Evolutionary conservation across 2,329 filamentous ascomycete genomes (phyloP), one percentile per base, ranked within the genome.

Genomic region (Diaporthe amygdali): DNA sequence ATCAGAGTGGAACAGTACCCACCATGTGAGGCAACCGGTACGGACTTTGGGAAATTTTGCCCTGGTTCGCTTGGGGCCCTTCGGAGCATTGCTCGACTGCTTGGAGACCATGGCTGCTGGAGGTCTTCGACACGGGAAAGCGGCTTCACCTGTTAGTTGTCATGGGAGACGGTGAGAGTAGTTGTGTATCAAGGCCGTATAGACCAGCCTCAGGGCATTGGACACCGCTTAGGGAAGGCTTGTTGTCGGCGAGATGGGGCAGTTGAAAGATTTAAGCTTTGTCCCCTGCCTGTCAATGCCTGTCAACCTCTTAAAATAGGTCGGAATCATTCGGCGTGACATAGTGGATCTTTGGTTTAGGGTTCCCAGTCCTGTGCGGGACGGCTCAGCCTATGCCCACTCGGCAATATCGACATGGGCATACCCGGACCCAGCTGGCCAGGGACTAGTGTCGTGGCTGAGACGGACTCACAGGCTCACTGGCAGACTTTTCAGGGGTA

Each of bases 1-100:
- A 32, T 20, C 4, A 37, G 25, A 14, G 20, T n/a, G n/a, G 20
- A 32, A 27, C 10, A 30, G 27, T 30, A 61, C 56, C 25, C 56
- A 61, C 56, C 56, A 61, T 46, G 56, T 61, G 30, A 61, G 39
- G 46, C 56, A 61, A 17, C 56, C 56, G 12, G 56, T 61, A 30
- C 56, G 56, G 20, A 61, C 56, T 46, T 61, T 61, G 25, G 56
- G 56, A 9, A 61, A 61, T 10, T 61, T 61, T 22, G 56, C 56
- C 22, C 56, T 61, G 2, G 56, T 61, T 22, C 56, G 39, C 32
- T 61, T 61, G 9, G 56, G 56, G 20, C 17, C 27, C 51, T 46
- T 25, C 25, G 56, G 41, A 9, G 39, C 1, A 32, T 44, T n/a
- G 32, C 41, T 17, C 8, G 25, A 10, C 27, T 32, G 56, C 39